Conservation (phyloP, 148 eudicot genomes). For the Persicaria maculosa region DNA sequence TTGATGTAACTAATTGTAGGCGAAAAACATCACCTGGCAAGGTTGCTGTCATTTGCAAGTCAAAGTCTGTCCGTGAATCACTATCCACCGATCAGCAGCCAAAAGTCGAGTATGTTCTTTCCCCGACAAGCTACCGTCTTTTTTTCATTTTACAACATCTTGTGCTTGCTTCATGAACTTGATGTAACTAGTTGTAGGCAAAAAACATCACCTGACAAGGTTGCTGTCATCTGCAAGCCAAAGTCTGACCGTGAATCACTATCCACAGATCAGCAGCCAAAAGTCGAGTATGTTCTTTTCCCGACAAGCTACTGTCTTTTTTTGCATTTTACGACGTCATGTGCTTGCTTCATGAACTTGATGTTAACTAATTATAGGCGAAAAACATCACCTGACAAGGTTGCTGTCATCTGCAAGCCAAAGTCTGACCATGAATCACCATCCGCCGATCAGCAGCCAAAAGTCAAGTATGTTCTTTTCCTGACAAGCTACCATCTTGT, state of each 20-base stretch:
- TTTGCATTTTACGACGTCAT: not conserved
- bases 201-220: conserved; percentile 33
- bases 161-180: too few relatives aligned
- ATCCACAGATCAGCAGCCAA: conserved; percentile 18
- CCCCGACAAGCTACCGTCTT: not conserved
- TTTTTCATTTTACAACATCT: not conserved
- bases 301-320: conserved; percentile 11
- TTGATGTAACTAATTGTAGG: conserved; percentile 16
- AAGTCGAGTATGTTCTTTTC: conserved; percentile 35
- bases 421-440: conserved; percentile 30
- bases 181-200: conserved; percentile 19
- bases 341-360: not conserved
- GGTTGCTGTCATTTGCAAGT: conserved; percentile 66
- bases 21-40: conserved; percentile 34
- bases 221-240: conserved; percentile 65
- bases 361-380: conserved; percentile 21
- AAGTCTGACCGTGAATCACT: conserved; percentile 29
- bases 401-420: conserved; percentile 67
- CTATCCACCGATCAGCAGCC: conserved; percentile 22
- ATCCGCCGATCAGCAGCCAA: conserved; percentile 18
- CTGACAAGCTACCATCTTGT: not conserved
- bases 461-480: conserved; percentile 10
- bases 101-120: conserved; percentile 34
- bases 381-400: conserved; percentile 36
- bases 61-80: conserved; percentile 26